Evolutionary conservation across 2,329 filamentous ascomycete genomes (phyloP).

Genomic region (Trichophyton verrucosum): DNA sequence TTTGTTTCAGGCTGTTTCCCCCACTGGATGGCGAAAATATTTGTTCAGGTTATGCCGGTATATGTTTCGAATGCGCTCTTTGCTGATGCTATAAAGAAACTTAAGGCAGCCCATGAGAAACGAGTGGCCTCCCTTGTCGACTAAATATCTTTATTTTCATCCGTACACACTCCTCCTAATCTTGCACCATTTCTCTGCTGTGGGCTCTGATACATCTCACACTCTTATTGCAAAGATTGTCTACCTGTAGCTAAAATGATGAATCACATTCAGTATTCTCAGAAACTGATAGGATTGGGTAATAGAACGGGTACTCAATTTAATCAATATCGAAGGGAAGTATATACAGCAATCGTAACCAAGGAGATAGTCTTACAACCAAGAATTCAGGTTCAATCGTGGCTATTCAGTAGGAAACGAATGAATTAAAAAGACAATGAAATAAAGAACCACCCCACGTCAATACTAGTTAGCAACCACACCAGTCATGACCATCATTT

Average conservation of each 20-base stretch:
- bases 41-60: conserved; percentile 6
- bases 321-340: background rate
- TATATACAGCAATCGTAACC: background rate
- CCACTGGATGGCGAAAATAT: conserved; percentile 20
- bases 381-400: background rate
- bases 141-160: background rate
- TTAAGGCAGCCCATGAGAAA: background rate
- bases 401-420: background rate
- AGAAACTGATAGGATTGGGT: background rate
- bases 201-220: too few relatives aligned
- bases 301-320: background rate
- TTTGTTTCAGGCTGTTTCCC: conserved; percentile 23
- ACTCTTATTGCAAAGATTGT: too few relatives aligned
- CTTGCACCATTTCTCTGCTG: too few relatives aligned
- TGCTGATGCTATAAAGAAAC: background rate
- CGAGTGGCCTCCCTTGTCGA: background rate
- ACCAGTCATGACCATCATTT: conserved; percentile 31
- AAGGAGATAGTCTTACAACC: too few relatives aligned
- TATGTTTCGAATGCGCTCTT: background rate
- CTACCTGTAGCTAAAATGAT: too few relatives aligned
- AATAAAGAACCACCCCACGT: background rate
- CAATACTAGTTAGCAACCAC: background rate
- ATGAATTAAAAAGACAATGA: background rate
- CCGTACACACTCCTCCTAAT: too few relatives aligned
- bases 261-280: too few relatives aligned